Percentiles rank a stretch among this genome's conserved stretches.
Conservation (phyloP, 208 protist species). For the Endotrypanum monterogeii region DNA sequence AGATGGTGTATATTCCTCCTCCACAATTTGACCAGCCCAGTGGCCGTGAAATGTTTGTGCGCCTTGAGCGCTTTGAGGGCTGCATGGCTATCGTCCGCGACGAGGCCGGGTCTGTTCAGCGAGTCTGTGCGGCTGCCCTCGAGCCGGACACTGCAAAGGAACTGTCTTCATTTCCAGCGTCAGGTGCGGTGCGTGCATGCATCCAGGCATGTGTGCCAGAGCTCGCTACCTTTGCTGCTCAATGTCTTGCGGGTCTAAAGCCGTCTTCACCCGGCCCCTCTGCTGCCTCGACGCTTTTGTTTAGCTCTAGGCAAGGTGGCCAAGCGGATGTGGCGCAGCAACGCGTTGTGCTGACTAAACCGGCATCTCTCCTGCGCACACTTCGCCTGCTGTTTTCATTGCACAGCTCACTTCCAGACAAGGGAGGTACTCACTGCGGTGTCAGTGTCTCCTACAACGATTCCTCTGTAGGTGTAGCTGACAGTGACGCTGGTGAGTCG, state of each 20-base stretch:
- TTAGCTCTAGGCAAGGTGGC: neutral
- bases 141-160: constrained; percentile 51
- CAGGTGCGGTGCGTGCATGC: constrained; percentile 16
- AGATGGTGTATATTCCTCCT: constrained; percentile 54
- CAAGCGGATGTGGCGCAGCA: neutral
- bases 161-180: constrained; percentile 25
- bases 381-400: constrained; percentile 39
- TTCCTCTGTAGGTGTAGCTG: neutral
- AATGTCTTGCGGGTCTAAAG: constrained; percentile 17
- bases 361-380: constrained; percentile 35
- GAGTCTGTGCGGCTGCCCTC: constrained; percentile 49
- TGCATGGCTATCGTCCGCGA: constrained; percentile 47
- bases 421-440: neutral
- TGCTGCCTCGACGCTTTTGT: neutral
- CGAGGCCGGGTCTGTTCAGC: constrained; percentile 37
- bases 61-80: constrained; percentile 55
- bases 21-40: constrained; percentile 34
- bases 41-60: constrained; percentile 36
- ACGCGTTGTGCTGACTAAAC: constrained; percentile 16
- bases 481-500: neutral
- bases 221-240: constrained; percentile 18
- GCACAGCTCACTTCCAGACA: constrained; percentile 5
- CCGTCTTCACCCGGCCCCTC: neutral
- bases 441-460: neutral
- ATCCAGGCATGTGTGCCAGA: constrained; percentile 33